phyloP scores from a whole-genome alignment of 768 basidiomycete genomes.

The Pholiota microspora region DNA sequence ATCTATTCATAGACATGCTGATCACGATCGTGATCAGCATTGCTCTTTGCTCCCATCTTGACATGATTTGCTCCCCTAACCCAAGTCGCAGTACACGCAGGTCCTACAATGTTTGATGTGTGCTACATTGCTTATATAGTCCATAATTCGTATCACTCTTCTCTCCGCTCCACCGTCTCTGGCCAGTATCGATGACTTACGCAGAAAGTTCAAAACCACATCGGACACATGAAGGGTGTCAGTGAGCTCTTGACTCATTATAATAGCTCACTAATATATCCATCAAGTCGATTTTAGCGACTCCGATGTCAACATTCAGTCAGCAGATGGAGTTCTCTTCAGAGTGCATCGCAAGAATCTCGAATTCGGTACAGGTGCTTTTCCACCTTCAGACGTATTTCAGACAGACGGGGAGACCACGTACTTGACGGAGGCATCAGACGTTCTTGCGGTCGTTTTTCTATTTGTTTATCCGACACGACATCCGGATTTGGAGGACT shows the following conservation, averaged over 20 bases:
- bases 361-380: slow-evolving; percentile 10
- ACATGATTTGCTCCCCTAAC: neutral
- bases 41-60: neutral
- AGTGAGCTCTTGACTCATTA: neutral
- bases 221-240: neutral
- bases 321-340: slow-evolving; percentile 15
- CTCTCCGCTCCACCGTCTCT: neutral
- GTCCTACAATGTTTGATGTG: neutral
- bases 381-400: slow-evolving; percentile 17
- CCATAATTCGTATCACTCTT: neutral
- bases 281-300: neutral
- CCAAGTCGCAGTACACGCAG: neutral
- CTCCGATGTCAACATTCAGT: slow-evolving; percentile 5
- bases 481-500: slow-evolving; percentile 21
- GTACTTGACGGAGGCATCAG: slow-evolving; percentile 19
- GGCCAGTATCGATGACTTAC: neutral
- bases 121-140: neutral
- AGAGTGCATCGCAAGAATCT: slow-evolving; percentile 14
- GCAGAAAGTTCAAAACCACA: too few relatives aligned
- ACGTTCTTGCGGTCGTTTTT: slow-evolving; percentile 25
- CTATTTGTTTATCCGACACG: slow-evolving; percentile 25
- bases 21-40: neutral
- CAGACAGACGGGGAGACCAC: slow-evolving; percentile 16
- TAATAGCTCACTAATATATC: neutral
- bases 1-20: neutral